Base-by-base conservation (phyloP, 1,139 yeast genomes). In the Zygosaccharomyces sapae region DNA sequence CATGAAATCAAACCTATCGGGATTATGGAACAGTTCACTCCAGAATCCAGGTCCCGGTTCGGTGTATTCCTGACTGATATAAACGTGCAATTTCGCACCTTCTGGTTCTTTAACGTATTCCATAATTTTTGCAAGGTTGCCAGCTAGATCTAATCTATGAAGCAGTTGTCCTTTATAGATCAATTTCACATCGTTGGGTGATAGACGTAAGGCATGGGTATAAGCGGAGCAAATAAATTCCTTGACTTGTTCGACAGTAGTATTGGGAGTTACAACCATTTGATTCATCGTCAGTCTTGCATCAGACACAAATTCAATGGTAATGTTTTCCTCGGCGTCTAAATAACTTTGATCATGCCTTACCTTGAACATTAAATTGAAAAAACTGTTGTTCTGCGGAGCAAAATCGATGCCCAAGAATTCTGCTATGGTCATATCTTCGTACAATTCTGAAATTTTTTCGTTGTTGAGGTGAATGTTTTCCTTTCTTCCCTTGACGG, bases 21-120 rank as follows among this genome's bases (percentile, higher is more conserved):
- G 49, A 24, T 50, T 56, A 29, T 48, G 47, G 43, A 59, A 57
- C 33, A 60, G 40, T 42, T 61, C 60, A 33, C 46, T 54, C 67
- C 67, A 63, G 48, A 62, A 63, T 3, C 62, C 57, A 1, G 62
- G 62, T 8, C 60, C 61, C 9, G 60, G 55, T 18, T 59, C 61
- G 5, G 50, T 50, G 10, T 48, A 48, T 38, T 60, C 60, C 16
- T 52, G 52, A 20, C 52, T 56, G n/a, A 63, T 55, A 16, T 59
- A 56, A 10, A 65, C 61, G 37, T 62, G 63, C 1, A 65, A 40
- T 33, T 57, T 55, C 7, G 55, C 52, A 19, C 47, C 50, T 4
- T 48, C 45, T 9, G 48, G 39, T 25, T 47, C 56, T 13, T 53
- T 43, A 4, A 59, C 48, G 34, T 47, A 46, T 13, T 56, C 55